Evolutionary conservation across 108 stramenopile species (phyloP).

Genomic region (Stephanodiscus minutulus): DNA sequence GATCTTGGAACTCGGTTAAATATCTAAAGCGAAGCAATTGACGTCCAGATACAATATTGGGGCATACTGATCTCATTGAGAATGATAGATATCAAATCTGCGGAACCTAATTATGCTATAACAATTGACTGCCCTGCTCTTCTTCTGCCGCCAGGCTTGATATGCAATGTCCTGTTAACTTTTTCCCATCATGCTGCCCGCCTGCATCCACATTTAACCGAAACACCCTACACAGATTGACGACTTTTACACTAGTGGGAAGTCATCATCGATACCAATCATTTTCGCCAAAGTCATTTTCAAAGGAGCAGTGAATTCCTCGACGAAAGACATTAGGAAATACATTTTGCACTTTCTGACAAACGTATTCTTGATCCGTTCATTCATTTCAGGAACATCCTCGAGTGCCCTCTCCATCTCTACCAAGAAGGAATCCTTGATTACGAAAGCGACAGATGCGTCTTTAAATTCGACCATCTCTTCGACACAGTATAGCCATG

Average conservation of each 20-base stretch:
- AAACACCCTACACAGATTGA: background rate
- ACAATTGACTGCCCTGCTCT: too few species aligned
- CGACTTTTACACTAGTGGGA: background rate
- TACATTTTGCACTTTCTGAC: constrained; percentile 15
- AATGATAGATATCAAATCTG: too few species aligned
- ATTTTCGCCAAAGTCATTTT: constrained; percentile 5
- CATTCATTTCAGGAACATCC: constrained; percentile 28
- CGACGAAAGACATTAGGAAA: constrained; percentile 27
- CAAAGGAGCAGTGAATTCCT: constrained; percentile 25
- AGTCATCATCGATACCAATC: constrained; percentile 15
- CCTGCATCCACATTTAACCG: too few species aligned
- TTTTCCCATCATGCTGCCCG: too few species aligned
- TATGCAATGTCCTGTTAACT: too few species aligned
- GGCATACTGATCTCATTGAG: too few species aligned
- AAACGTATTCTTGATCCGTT: constrained; percentile 20
- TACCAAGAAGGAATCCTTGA: constrained; percentile 31
- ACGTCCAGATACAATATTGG: too few species aligned
- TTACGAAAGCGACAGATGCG: constrained; percentile 16
- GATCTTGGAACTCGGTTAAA: too few species aligned
- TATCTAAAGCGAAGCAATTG: too few species aligned
- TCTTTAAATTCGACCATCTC: constrained; percentile 20
- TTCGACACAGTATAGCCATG: constrained; percentile 45
- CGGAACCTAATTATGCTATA: too few species aligned
- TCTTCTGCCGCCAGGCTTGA: too few species aligned
- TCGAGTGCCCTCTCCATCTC: constrained; percentile 35